Conservation (phyloP, 768 basidiomycete genomes). For the Tulasnella sp. region DNA sequence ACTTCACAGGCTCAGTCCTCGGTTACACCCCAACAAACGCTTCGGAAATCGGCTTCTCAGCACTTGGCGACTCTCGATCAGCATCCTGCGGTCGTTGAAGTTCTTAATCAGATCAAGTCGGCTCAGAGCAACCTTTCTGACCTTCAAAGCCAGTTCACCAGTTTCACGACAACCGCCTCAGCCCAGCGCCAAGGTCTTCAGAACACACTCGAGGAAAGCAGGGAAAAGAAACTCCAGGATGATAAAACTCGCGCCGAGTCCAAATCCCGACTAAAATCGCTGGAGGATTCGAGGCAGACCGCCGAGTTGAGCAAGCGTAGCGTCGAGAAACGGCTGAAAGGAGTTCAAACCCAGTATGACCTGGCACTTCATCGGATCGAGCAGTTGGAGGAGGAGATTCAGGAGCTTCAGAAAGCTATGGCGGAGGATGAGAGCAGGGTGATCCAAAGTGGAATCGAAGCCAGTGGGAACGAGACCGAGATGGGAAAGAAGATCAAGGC, state of each 20-base stretch:
- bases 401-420: conserved; percentile 41
- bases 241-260: conserved; percentile 67
- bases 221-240: conserved; percentile 69
- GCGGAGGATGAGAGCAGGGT: conserved; percentile 44
- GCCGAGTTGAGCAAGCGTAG: conserved; percentile 75
- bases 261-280: conserved; percentile 66
- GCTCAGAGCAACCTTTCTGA: conserved; percentile 54
- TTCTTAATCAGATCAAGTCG: conserved; percentile 58
- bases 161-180: conserved; percentile 43
- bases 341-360: conserved; percentile 52
- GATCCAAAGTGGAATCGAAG: conserved; percentile 24
- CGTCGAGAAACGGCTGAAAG: conserved; percentile 76
- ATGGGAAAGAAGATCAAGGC: conserved; percentile 36
- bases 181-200: conserved; percentile 58
- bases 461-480: conserved; percentile 39
- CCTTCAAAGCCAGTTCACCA: conserved; percentile 54
- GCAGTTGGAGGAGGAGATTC: conserved; percentile 50
- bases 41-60: not conserved
- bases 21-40: conserved; percentile 23
- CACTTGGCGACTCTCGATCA: conserved; percentile 24
- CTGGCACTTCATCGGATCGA: conserved; percentile 47
- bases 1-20: conserved; percentile 13
- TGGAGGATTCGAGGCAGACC: conserved; percentile 77
- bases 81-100: conserved; percentile 58
- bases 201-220: conserved; percentile 56